Base-by-base conservation (phyloP, 305 asterid species). In the Fraxinus dipetala region DNA sequence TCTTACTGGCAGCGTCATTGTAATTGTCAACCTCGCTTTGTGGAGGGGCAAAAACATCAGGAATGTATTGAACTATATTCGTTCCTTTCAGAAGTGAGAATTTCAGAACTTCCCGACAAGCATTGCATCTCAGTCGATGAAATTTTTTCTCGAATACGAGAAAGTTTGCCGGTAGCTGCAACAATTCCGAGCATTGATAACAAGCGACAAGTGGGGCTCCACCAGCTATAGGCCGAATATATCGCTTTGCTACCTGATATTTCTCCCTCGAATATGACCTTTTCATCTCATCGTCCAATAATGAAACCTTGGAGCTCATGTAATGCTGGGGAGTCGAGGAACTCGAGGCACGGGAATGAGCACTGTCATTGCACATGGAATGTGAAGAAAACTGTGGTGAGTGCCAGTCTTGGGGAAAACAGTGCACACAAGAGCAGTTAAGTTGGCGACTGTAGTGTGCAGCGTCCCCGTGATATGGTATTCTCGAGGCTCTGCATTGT, bases 141-240 rank as follows among this genome's bases (percentile, higher is more conserved):
- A 78, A 85, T 80, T 85, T 84, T 86, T 84, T 91, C 75, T 83
- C 82, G 80, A 86, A 87, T 72, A 93, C 84, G 75, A 92, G 89
- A 77, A 93, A 94, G 85, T 93, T 97, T 4, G 87, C 93, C 2
- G 99, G 99, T 24, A 94, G 85, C 82, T 87, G 94, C 77, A 95
- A 88, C 74, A 92, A 85, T 78, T 88, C 91, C 1, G 84, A 90
- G 82, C 99, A 95, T 73, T 88, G 87, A 79, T 89, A 90, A 72
- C 99, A 95, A 65, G 90, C 72, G 18, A 95, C 56, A 2, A 95
- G n/a, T 0, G 99, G 98, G 72, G 97, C 93, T 73, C 95, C 99
- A 75, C 97, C 94, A 1, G 95, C 95, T 65, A 91, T 59, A 5
- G 98, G 95, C 45, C 91, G 90, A 76, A 95, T 83, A 82, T 86